Percentiles rank a stretch among this genome's conserved stretches.
Conservation (phyloP, 1,284 basidiomycete genomes). For the Pseudozyma sp. region DNA sequence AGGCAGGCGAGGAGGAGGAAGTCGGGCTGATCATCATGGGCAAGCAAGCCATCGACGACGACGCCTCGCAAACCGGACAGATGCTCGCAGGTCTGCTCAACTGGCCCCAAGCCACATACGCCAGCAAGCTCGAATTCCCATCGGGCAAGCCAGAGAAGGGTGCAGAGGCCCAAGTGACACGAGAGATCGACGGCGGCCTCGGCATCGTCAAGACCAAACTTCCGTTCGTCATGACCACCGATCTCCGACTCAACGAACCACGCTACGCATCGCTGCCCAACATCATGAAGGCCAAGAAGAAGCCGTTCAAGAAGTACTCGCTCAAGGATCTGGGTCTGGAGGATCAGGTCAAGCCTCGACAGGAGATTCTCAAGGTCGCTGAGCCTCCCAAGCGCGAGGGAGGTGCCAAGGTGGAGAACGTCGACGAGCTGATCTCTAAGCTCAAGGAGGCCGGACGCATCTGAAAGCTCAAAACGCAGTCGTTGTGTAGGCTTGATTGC, state of each 20-base stretch:
- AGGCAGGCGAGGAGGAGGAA: slow-evolving; percentile 74
- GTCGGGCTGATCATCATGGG: slow-evolving; percentile 93
- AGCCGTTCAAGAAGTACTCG: slow-evolving; percentile 87
- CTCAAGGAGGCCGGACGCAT: slow-evolving; percentile 88
- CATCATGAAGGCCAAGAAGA: slow-evolving; percentile 87
- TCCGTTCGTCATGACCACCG: slow-evolving; percentile 91
- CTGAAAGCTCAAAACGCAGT: slow-evolving; percentile 55
- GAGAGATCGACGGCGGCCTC: slow-evolving; percentile 95
- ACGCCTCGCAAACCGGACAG: slow-evolving; percentile 95
- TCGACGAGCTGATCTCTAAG: slow-evolving; percentile 90
- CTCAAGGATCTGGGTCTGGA: slow-evolving; percentile 82
- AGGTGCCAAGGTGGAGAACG: slow-evolving; percentile 86
- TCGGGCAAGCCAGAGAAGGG: slow-evolving; percentile 73
- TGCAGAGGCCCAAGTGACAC: slow-evolving; percentile 79
- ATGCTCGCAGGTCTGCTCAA: slow-evolving; percentile 93
- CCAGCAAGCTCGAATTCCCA: slow-evolving; percentile 83
- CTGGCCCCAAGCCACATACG: slow-evolving; percentile 96
- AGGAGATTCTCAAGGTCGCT: slow-evolving; percentile 89
- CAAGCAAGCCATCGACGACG: slow-evolving; percentile 99
- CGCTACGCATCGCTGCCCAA: slow-evolving; percentile 69
- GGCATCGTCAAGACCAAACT: slow-evolving; percentile 84
- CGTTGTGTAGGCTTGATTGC: no score
- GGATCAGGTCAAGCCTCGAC: slow-evolving; percentile 78
- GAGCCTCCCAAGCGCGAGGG: slow-evolving; percentile 92
- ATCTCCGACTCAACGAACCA: slow-evolving; percentile 75